Conservation (phyloP, 1,139 yeast species). For the Tardiomyces depauwii region DNA sequence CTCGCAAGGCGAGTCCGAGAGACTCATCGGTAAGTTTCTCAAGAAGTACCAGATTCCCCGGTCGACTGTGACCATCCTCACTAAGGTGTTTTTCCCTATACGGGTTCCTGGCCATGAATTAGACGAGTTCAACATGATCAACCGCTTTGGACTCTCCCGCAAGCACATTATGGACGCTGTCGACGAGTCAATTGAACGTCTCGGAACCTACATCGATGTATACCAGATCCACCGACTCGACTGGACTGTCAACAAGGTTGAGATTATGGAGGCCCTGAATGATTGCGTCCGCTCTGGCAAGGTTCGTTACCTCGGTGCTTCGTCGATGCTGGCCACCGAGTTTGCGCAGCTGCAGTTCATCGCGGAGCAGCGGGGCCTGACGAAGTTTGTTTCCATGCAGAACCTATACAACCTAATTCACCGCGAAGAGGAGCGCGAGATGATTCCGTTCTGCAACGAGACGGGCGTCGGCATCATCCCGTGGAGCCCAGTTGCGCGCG, state of each 20-base stretch:
- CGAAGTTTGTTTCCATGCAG: slow-evolving; percentile 50
- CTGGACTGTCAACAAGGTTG: slow-evolving; percentile 15
- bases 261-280: slow-evolving; percentile 44
- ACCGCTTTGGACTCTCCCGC: slow-evolving; percentile 33
- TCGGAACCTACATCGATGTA: slow-evolving; percentile 66
- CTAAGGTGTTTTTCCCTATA: slow-evolving; percentile 27
- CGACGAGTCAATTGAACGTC: slow-evolving; percentile 38
- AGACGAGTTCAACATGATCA: slow-evolving; percentile 20
- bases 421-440: slow-evolving; percentile 52
- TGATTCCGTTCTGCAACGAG: slow-evolving; percentile 42
- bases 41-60: slow-evolving; percentile 33
- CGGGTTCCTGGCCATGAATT: slow-evolving; percentile 27
- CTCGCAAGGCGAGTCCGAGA: slow-evolving; percentile 36
- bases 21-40: slow-evolving; percentile 33
- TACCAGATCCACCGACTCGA: slow-evolving; percentile 25
- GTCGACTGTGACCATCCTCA: slow-evolving; percentile 36
- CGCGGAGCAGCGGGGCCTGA: slow-evolving; percentile 43
- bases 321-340: slow-evolving; percentile 36
- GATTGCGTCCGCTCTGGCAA: slow-evolving; percentile 39
- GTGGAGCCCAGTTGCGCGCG: slow-evolving; percentile 42
- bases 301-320: slow-evolving; percentile 49
- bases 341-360: slow-evolving; percentile 40
- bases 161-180: slow-evolving; percentile 39
- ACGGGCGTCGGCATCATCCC: slow-evolving; percentile 40
- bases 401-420: slow-evolving; percentile 42